Conservation (phyloP, 305 asterid species). For the Petunia hybrid region DNA sequence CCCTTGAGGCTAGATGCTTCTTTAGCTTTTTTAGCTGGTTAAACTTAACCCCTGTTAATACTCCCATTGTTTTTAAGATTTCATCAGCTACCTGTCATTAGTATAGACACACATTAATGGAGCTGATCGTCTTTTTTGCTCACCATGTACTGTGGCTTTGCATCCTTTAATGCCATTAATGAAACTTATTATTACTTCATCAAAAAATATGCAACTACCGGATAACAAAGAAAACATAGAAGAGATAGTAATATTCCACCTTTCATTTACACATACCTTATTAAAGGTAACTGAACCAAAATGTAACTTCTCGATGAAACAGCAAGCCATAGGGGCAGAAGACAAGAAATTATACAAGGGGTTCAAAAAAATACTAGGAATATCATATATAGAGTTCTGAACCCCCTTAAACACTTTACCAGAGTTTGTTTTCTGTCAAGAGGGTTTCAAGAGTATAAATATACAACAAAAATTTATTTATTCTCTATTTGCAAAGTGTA, state of each 20-base stretch:
- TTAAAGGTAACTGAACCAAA: not conserved
- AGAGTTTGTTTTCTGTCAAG: too few species aligned
- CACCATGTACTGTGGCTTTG: constrained; percentile 1
- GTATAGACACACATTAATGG: not conserved
- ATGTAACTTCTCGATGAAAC: not conserved
- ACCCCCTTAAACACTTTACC: too few species aligned
- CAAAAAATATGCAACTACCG: too few species aligned
- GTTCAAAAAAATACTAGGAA: too few species aligned
- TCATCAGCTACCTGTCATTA: constrained; percentile 4
- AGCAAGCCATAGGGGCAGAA: not conserved
- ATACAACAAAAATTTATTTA: too few species aligned
- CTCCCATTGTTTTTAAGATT: not conserved
- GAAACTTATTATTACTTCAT: not conserved
- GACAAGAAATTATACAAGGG: too few species aligned
- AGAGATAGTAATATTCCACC: too few species aligned
- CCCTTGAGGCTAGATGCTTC: not conserved
- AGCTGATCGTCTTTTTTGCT: constrained; percentile 3
- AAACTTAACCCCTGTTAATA: not conserved
- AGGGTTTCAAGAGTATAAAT: too few species aligned
- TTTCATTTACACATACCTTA: too few species aligned
- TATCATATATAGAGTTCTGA: too few species aligned
- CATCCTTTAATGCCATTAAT: constrained; percentile 6
- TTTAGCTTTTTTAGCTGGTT: constrained; percentile 6
- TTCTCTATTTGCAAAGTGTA: too few species aligned
- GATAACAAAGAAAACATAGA: too few species aligned